Evolutionary conservation across 768 basidiomycete genomes (phyloP), one percentile per base, ranked within the genome.

Genomic region (Mrakia hoshinonis): DNA sequence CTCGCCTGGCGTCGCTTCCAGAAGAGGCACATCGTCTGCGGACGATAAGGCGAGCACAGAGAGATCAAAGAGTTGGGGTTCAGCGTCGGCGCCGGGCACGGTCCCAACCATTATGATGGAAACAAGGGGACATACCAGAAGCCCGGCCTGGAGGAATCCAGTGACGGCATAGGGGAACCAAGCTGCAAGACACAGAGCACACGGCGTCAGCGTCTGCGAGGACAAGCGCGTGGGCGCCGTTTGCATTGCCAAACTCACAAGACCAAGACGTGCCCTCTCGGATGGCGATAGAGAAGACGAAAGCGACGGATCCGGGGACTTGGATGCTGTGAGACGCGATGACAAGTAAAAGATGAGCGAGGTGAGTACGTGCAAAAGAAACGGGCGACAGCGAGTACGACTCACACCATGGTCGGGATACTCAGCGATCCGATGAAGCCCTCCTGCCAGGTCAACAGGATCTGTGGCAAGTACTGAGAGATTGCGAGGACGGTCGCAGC

Each of bases 391-490:
- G 1, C 2, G 13, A 18, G 26, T 12, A 12, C 18, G 26, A 58
- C 67, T 43, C 39, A 68, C 67, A 68, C 81, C 95, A 99, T 97
- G 87, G 92, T 97, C 0, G 89, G 89, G 69, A 99, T 90, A 76
- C 91, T 93, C 20, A 98, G 82, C 0, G 92, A 92, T 3, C 95
- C 95, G 11, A 98, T 93, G 15, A 95, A 68, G 10, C 65, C 65
- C 31, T 73, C 72, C 1, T 51, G 9, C 26, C 38, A 96, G 0
- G 94, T 98, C 73, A 88, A 86, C 15, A 85, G 74, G 31, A 99
- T 82, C 78, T 96, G 94, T 0, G 95, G 94, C 0, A 87, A 84
- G 73, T 97, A 99, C 79, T 99, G 94, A 6, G 89, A 81, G 4
- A 86, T 85, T 0, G 92, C 89, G 6, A 96, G 84, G 0, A 87